Evolutionary conservation across 148 eudicot species (phyloP).

Genomic region (Pharnaceum exiguum): DNA sequence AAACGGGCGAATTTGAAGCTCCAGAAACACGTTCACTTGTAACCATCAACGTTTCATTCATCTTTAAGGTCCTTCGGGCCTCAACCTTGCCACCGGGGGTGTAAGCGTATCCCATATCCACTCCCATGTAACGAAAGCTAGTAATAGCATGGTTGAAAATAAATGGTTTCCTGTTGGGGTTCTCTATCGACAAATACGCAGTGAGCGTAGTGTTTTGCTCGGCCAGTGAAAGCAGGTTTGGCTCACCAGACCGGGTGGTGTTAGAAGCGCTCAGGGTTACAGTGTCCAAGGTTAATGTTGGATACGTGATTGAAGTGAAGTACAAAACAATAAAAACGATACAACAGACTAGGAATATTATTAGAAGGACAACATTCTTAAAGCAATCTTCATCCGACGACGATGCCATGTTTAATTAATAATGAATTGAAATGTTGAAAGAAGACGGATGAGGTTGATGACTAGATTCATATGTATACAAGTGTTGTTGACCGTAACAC

Average conservation of each 20-base stretch:
- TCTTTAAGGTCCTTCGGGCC: slow-evolving; percentile 8
- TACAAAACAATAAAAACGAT: no score
- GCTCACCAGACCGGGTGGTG: not conserved
- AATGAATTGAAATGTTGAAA: no score
- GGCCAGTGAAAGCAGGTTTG: not conserved
- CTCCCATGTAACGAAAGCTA: slow-evolving; percentile 9
- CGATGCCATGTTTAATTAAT: no score
- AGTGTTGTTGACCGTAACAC: no score
- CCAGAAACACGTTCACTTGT: not conserved
- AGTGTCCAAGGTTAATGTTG: slow-evolving; percentile 17
- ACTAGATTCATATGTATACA: no score
- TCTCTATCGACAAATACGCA: slow-evolving; percentile 13
- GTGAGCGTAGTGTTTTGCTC: slow-evolving; percentile 12
- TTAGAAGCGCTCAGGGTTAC: not conserved
- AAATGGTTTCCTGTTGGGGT: slow-evolving; percentile 17
- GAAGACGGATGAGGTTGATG: no score
- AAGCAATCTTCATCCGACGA: no score
- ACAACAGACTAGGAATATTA: no score
- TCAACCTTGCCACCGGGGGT: slow-evolving; percentile 13
- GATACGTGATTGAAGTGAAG: no score
- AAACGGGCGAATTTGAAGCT: not conserved
- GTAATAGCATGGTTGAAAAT: slow-evolving; percentile 9
- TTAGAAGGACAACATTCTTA: no score
- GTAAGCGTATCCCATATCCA: slow-evolving; percentile 14
- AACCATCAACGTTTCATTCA: slow-evolving; percentile 7